These are phyloP conservation scores for Psophocarpus tetragonolobus DNA, from an alignment of 306 rosid genomes.

Conservation along the genomic window DNA sequence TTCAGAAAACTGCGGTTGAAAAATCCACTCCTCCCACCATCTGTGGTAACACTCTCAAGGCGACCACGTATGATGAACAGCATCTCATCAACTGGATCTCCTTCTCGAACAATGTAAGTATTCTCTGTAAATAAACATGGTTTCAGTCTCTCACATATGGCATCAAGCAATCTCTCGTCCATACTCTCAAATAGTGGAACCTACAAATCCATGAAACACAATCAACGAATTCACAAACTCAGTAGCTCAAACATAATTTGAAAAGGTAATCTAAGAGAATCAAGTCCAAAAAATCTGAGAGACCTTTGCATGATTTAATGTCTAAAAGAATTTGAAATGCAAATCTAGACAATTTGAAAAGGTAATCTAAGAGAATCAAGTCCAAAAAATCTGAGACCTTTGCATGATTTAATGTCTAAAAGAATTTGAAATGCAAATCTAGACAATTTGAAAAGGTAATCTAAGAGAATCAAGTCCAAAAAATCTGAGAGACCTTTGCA, in stretches of 20 bases:
- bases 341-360: background rate
- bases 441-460: background rate
- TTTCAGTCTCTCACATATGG: conserved; percentile 94
- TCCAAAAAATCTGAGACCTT: background rate
- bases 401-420: background rate
- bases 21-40: conserved; percentile 97
- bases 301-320: background rate
- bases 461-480: background rate
- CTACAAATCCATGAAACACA: conserved; percentile 50
- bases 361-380: background rate
- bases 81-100: conserved; percentile 99
- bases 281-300: background rate
- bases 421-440: no score
- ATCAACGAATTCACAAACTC: conserved; percentile 31
- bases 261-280: background rate
- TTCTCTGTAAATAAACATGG: conserved; percentile 83
- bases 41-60: conserved; percentile 96
- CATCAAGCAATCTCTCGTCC: conserved; percentile 98
- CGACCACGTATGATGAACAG: conserved; percentile 97
- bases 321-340: no score
- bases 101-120: conserved; percentile 90
- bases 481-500: background rate
- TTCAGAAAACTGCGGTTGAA: conserved; percentile 81
- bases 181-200: conserved; percentile 92
- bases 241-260: conserved; percentile 25